Conservation (phyloP, 176 grass and related monocot species). For the Eleusine coracana region DNA sequence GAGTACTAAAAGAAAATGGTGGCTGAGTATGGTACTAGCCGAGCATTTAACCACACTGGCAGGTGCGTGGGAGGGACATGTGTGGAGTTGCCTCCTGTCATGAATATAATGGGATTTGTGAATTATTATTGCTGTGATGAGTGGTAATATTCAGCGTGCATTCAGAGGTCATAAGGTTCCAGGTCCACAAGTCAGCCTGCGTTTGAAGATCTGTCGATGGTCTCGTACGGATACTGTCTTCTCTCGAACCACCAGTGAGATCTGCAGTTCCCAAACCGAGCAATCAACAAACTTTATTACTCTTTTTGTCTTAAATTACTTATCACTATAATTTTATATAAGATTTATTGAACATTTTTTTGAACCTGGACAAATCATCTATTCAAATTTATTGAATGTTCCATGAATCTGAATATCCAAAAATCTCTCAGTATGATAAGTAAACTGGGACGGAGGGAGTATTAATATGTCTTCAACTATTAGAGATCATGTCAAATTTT, state of each 20-base stretch:
- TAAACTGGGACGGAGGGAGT: too few relatives aligned
- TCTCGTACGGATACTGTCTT: neutral
- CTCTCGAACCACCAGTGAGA: neutral
- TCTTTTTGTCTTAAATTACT: too few relatives aligned
- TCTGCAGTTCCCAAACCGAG: neutral
- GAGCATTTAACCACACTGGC: neutral
- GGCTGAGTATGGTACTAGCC: neutral
- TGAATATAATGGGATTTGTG: neutral
- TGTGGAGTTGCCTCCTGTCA: neutral
- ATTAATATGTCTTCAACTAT: too few relatives aligned
- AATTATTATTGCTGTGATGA: neutral
- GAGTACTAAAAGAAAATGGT: neutral
- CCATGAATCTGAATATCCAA: too few relatives aligned
- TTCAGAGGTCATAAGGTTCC: neutral
- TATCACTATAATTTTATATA: too few relatives aligned
- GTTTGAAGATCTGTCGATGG: slow-evolving; percentile 11
- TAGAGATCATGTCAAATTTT: too few relatives aligned
- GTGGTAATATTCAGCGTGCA: neutral
- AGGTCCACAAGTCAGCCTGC: neutral
- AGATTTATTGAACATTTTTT: too few relatives aligned
- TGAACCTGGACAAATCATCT: too few relatives aligned
- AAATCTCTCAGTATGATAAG: too few relatives aligned
- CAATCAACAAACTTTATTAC: neutral
- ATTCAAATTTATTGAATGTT: too few relatives aligned
- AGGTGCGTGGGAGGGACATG: neutral